Conservation (phyloP, 2,329 filamentous ascomycete species). For the Alternaria rosae region DNA sequence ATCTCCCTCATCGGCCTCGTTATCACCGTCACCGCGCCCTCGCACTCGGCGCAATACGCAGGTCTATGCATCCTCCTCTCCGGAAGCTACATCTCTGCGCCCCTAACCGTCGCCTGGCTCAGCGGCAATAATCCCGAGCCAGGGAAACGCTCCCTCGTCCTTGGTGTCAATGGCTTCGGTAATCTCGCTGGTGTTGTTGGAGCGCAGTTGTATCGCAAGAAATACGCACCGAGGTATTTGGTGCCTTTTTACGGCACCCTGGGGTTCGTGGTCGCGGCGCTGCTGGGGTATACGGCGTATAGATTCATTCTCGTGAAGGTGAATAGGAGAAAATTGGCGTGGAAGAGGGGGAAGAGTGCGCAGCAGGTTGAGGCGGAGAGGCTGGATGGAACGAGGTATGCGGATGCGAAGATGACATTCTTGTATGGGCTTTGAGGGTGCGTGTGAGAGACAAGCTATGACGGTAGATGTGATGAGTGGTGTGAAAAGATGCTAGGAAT, state of each 20-base stretch:
- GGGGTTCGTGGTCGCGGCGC: conserved; percentile 29
- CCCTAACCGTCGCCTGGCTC: conserved; percentile 34
- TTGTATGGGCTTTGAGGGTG: conserved; percentile 28
- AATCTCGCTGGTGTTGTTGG: conserved; percentile 37
- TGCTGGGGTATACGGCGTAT: conserved; percentile 29
- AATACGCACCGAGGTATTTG: conserved; percentile 28
- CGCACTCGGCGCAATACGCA: conserved; percentile 18
- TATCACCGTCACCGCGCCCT: conserved; percentile 19
- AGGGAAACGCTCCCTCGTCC: conserved; percentile 29
- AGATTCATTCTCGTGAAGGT: conserved; percentile 24
- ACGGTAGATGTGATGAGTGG: no score
- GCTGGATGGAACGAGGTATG: conserved; percentile 22
- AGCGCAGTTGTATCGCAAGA: conserved; percentile 26
- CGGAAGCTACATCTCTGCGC: conserved; percentile 33
- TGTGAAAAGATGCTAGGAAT: no score
- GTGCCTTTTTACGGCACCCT: conserved; percentile 30
- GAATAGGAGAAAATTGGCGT: conserved; percentile 21
- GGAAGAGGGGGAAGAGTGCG: conserved; percentile 15
- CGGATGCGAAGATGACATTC: conserved; percentile 37
- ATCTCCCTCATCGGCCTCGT: conserved; percentile 50
- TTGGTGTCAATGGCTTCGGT: conserved; percentile 33
- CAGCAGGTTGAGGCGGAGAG: conserved; percentile 30
- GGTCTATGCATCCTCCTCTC: conserved; percentile 33
- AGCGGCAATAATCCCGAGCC: conserved; percentile 33
- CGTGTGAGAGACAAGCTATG: no score